Evolutionary conservation across 1,284 basidiomycete species (phyloP).

Genomic region (Ceratobasidium sp.): DNA sequence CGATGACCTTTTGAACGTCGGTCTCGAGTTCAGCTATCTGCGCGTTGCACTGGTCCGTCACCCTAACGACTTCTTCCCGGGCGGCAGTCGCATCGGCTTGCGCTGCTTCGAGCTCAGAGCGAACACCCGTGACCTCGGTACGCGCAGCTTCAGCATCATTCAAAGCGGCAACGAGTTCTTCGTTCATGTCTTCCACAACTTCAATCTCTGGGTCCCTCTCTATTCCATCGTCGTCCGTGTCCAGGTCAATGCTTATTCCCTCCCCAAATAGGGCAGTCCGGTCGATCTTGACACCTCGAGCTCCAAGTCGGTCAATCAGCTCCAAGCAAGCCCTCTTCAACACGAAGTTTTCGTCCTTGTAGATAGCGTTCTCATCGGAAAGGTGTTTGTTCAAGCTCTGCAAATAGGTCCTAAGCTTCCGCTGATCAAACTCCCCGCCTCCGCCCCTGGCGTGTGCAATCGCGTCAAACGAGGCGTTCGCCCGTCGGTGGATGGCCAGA

Average conservation of each 20-base stretch:
- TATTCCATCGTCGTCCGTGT: constrained; percentile 61
- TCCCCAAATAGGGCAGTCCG: constrained; percentile 19
- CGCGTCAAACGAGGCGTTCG: constrained; percentile 86
- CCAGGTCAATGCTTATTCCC: constrained; percentile 55
- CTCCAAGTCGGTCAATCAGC: constrained; percentile 29
- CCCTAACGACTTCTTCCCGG: constrained; percentile 39
- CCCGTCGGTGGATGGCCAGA: constrained; percentile 80
- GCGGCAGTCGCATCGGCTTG: constrained; percentile 39
- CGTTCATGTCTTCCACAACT: constrained; percentile 38
- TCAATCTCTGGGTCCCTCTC: constrained; percentile 52
- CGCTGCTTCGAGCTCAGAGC: constrained; percentile 30
- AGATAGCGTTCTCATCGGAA: constrained; percentile 78
- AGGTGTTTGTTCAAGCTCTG: constrained; percentile 82
- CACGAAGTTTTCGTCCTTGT: constrained; percentile 60
- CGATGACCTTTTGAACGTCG: constrained; percentile 35
- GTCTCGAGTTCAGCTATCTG: constrained; percentile 41
- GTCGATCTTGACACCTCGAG: constrained; percentile 39
- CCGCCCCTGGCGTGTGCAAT: constrained; percentile 73
- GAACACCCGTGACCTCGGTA: constrained; percentile 13
- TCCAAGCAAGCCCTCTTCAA: constrained; percentile 38
- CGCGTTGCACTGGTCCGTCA: constrained; percentile 39
- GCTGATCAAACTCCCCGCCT: constrained; percentile 78
- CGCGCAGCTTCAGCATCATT: constrained; percentile 33
- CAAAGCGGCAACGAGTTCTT: constrained; percentile 24
- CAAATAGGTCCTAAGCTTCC: constrained; percentile 83